phyloP scores from a whole-genome alignment of 164 flowering plant genomes.

The Santalum album region DNA sequence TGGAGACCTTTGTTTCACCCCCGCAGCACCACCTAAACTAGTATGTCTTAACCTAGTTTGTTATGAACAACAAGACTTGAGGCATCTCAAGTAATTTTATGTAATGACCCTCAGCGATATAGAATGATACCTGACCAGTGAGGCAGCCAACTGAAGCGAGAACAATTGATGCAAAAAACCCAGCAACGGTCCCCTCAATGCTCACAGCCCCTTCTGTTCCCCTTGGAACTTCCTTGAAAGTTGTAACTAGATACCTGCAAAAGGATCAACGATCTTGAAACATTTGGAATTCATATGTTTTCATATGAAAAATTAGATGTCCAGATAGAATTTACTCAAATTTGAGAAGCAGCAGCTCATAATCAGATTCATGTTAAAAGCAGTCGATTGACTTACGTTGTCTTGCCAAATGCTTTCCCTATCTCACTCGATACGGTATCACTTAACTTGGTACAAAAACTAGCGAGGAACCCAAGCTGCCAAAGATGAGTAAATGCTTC shows the following conservation, averaged over 20 bases:
- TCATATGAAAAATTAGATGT: too few species aligned
- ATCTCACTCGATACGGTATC: constrained; percentile 97
- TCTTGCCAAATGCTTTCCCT: constrained; percentile 90
- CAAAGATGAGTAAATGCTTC: constrained; percentile 42
- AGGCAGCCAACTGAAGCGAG: constrained; percentile 67
- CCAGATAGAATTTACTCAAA: too few species aligned
- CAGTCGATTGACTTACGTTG: constrained; percentile 47
- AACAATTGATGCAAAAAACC: constrained; percentile 61
- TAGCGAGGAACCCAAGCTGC: constrained; percentile 87
- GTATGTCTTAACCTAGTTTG: too few species aligned
- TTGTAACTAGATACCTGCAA: constrained; percentile 77
- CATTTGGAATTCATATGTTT: not conserved
- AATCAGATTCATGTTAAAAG: too few species aligned
- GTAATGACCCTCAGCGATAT: not conserved
- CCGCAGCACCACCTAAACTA: too few species aligned
- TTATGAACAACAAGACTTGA: too few species aligned
- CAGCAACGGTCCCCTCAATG: constrained; percentile 90
- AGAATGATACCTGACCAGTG: constrained; percentile 48
- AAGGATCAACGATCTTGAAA: not conserved
- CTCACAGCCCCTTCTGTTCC: constrained; percentile 99
- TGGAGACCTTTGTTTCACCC: too few species aligned
- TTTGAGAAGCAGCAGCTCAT: too few species aligned
- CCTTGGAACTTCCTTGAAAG: constrained; percentile 79
- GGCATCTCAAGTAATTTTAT: too few species aligned
- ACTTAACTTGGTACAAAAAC: constrained; percentile 93